Conservation (phyloP, 2,329 filamentous ascomycete genomes). For the Penicillium sp. region DNA sequence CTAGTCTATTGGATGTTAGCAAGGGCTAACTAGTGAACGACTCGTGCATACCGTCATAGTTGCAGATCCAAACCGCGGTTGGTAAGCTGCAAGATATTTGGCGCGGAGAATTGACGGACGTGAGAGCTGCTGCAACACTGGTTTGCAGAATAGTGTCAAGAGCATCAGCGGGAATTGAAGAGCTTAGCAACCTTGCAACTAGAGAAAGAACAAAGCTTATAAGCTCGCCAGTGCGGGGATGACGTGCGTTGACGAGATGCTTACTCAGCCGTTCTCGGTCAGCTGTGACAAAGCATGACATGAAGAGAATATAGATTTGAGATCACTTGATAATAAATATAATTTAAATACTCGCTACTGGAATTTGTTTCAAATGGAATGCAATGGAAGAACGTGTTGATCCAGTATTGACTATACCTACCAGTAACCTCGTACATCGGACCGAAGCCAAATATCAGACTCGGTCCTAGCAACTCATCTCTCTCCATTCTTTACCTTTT, state of each 20-base stretch:
- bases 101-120: slow-evolving; percentile 11
- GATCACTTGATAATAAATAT: no score
- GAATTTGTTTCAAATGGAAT: no score
- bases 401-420: no score
- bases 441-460: no score
- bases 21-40: background rate
- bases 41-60: slow-evolving; percentile 32
- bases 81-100: slow-evolving; percentile 11
- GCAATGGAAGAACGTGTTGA: no score
- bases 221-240: slow-evolving; percentile 10
- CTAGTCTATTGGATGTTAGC: slow-evolving; percentile 16
- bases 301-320: no score
- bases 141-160: slow-evolving; percentile 18
- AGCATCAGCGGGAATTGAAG: slow-evolving; percentile 22
- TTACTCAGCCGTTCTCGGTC: slow-evolving; percentile 23
- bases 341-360: no score
- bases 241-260: slow-evolving; percentile 15
- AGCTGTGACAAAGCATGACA: slow-evolving; percentile 26
- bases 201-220: no score
- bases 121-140: slow-evolving; percentile 19
- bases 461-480: no score
- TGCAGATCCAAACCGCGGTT: slow-evolving; percentile 20
- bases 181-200: no score
- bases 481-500: no score
- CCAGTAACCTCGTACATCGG: no score